phyloP scores from a whole-genome alignment of 176 grass and related monocot genomes.

The Poa annua region DNA sequence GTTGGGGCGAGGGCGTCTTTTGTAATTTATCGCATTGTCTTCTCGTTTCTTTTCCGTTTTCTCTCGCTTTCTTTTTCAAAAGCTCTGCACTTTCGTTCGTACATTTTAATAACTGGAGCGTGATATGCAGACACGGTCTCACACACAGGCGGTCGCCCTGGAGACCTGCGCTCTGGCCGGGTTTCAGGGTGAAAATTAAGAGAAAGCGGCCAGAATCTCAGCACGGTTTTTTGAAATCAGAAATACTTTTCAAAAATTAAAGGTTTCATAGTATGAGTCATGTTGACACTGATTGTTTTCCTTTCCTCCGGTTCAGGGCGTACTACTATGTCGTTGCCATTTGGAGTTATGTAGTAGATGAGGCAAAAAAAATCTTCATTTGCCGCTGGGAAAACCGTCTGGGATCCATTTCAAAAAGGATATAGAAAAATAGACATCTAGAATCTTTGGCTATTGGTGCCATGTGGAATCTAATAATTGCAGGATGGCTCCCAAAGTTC shows the following conservation, averaged over 20 bases:
- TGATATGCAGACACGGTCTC: conserved; percentile 30
- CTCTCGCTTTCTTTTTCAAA: conserved; percentile 36
- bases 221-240: neutral
- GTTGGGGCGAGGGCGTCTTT: conserved; percentile 8
- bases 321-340: neutral
- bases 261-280: neutral
- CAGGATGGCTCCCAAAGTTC: neutral
- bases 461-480: conserved; percentile 52
- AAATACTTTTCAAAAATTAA: neutral
- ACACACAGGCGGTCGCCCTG: conserved; percentile 22
- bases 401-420: neutral
- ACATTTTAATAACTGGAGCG: conserved; percentile 26
- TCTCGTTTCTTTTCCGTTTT: conserved; percentile 20
- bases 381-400: neutral
- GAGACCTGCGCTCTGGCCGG: conserved; percentile 33
- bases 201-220: neutral
- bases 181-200: conserved; percentile 18
- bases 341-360: conserved; percentile 11
- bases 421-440: neutral
- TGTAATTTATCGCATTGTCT: conserved; percentile 52
- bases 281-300: conserved; percentile 11
- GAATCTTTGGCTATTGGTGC: conserved; percentile 36
- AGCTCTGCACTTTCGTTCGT: conserved; percentile 47
- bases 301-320: neutral
- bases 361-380: neutral